Evolutionary conservation across 2,329 filamentous ascomycete genomes (phyloP), one percentile per base, ranked within the genome.

Genomic region (Akanthomyces dipterigenus): DNA sequence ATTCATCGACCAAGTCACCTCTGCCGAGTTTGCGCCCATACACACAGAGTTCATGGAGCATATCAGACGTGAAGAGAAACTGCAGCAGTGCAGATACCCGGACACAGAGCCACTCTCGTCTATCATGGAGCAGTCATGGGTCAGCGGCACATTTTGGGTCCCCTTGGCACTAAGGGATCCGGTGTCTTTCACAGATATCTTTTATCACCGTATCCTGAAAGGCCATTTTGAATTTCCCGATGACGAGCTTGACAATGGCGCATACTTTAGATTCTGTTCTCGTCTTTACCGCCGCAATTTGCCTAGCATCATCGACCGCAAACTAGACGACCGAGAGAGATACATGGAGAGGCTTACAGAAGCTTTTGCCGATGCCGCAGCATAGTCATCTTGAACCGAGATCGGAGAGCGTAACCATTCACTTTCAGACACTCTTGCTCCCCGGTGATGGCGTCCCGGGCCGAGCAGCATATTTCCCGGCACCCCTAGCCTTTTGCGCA

Each of bases 21-120:
- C 60, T 34, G 5, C 8, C 14, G 42, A 49, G 1, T 64, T 60
- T 45, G 57, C 60, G 16, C 31, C 55, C 7, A 58, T 14, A 36
- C 60, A 66, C 38, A 34, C n/a, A 20, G 46, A 51, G 2, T 63
- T 65, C 53, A 34, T 63, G n/a, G n/a, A n/a, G 31, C 45, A 54
- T 43, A 34, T 66, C 0, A 56, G 42, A 40, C 20, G 36, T 1
- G 62, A 63, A 36, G 20, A 60, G 20, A 5, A 31, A 9, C n/a
- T n/a, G n/a, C 38, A 60, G 36, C 12, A 11, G 9, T 16, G 16
- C 16, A 26, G n/a, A 28, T 26, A 36, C n/a, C 14, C 5, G 11
- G 28, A 8, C 22, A 22, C 34, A 38, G 34, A 54, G 50, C 14
- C 48, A 50, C 48, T 59, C n/a, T 54, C 48, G 8, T 53, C 38